Conservation (phyloP, 345 rosid genomes). For the Gossypioides kirkii region DNA sequence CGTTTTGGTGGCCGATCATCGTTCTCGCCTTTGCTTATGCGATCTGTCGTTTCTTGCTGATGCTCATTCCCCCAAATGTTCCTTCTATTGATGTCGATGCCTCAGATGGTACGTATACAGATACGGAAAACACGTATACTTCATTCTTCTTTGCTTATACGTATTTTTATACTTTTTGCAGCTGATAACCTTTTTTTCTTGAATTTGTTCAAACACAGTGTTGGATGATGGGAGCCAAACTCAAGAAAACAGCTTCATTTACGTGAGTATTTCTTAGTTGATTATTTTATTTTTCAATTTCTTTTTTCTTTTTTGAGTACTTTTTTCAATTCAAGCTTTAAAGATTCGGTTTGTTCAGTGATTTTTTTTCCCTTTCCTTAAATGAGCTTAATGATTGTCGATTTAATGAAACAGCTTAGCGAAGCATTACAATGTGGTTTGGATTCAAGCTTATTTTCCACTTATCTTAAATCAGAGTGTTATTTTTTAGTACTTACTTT, state of each 20-base stretch:
- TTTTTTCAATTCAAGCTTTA: not conserved
- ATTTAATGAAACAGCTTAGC: not conserved
- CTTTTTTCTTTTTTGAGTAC: constrained; percentile 1
- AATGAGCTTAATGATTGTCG: not conserved
- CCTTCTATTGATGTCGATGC: constrained; percentile 94
- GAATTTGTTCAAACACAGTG: constrained; percentile 37
- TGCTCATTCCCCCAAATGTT: constrained; percentile 89
- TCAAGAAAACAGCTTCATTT: constrained; percentile 82
- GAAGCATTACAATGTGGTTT: not conserved
- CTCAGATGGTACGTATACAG: constrained; percentile 60
- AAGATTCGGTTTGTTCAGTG: not conserved
- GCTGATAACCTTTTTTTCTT: not conserved
- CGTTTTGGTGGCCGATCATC: constrained; percentile 88
- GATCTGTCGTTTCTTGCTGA: constrained; percentile 77
- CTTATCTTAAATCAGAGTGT: not conserved
- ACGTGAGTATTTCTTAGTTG: constrained; percentile 47
- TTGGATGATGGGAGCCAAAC: constrained; percentile 71
- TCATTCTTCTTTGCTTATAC: not conserved
- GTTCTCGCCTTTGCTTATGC: constrained; percentile 84
- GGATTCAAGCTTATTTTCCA: not conserved
- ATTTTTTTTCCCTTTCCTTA: not conserved
- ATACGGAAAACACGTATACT: not conserved
- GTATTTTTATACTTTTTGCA: not conserved
- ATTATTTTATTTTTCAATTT: constrained; percentile 8
- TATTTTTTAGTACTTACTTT: not conserved